Percentiles rank a stretch among this genome's conserved stretches.
Conservation (phyloP, 345 rosid species). For the Lepidium africanum region DNA sequence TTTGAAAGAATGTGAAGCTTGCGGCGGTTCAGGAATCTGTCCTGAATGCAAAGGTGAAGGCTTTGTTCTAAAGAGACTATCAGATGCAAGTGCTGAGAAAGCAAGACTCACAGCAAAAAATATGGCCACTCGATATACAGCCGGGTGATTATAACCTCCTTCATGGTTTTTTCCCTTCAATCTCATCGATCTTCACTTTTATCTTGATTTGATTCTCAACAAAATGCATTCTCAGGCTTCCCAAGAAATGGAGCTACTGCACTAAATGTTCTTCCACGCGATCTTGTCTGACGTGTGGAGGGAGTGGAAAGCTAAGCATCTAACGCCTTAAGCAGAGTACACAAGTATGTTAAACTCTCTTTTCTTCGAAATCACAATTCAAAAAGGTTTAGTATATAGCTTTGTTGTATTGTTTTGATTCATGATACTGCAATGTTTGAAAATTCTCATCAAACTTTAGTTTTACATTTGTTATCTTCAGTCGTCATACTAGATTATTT, state of each 20-base stretch:
- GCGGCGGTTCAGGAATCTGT: conserved; percentile 82
- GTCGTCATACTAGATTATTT: neutral
- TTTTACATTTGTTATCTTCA: conserved; percentile 3
- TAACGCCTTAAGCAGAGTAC: conserved; percentile 4
- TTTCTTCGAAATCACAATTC: neutral
- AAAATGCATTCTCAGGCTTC: conserved; percentile 48
- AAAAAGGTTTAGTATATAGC: neutral
- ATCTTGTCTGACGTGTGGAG: conserved; percentile 62
- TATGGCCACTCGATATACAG: conserved; percentile 89
- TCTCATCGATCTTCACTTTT: neutral
- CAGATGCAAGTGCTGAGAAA: conserved; percentile 65
- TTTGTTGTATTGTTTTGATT: neutral
- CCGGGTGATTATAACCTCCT: conserved; percentile 53
- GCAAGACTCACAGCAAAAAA: conserved; percentile 73
- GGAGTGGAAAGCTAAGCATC: conserved; percentile 58
- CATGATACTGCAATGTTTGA: neutral
- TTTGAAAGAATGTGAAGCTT: conserved; percentile 56
- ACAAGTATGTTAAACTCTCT: neutral
- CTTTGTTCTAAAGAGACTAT: conserved; percentile 66
- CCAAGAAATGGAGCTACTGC: conserved; percentile 98
- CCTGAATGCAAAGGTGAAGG: conserved; percentile 91
- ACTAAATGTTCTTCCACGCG: conserved; percentile 81
- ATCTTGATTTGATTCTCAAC: neutral
- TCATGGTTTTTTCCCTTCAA: neutral
- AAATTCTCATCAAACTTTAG: neutral